Percentiles rank a stretch among this genome's conserved stretches.
Evolutionary conservation across 331 rosid genomes (phyloP).

Genomic region (Cydonia oblonga): DNA sequence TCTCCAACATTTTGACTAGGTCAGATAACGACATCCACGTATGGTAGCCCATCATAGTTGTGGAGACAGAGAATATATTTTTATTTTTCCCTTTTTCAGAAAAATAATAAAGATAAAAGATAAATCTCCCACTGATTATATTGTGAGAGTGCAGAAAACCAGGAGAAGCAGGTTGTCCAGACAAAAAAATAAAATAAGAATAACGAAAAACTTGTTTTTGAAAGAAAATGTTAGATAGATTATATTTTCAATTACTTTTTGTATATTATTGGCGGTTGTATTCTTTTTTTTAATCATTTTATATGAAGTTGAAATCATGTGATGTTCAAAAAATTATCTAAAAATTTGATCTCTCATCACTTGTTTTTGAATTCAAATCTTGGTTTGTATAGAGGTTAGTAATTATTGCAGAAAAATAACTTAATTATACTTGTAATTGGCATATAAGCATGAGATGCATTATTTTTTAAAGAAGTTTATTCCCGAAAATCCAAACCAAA

Average conservation of each 20-base stretch:
- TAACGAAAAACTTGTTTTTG: not conserved
- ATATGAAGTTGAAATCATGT: too few relatives aligned
- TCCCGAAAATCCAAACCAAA: not conserved
- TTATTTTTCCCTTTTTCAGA: not conserved
- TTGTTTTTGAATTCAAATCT: constrained; percentile 7
- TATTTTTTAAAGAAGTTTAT: too few relatives aligned
- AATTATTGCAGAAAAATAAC: not conserved
- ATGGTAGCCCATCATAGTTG: constrained; percentile 3
- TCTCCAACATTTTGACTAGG: constrained; percentile 23
- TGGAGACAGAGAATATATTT: not conserved
- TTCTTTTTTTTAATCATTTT: too few relatives aligned
- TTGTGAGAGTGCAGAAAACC: constrained; percentile 7
- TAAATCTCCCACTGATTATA: constrained; percentile 1
- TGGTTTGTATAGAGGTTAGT: constrained; percentile 4
- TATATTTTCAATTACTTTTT: too few relatives aligned
- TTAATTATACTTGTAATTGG: not conserved
- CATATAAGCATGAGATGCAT: not conserved
- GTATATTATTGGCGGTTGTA: too few relatives aligned
- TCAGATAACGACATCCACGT: constrained; percentile 14
- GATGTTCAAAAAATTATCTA: too few relatives aligned
- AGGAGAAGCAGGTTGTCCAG: constrained; percentile 14
- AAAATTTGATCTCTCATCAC: too few relatives aligned
- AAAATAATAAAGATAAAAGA: not conserved
- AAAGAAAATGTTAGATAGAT: too few relatives aligned
- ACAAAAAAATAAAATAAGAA: not conserved